Conservation (phyloP, 768 basidiomycete genomes). For the Lentinus tigrinus region DNA sequence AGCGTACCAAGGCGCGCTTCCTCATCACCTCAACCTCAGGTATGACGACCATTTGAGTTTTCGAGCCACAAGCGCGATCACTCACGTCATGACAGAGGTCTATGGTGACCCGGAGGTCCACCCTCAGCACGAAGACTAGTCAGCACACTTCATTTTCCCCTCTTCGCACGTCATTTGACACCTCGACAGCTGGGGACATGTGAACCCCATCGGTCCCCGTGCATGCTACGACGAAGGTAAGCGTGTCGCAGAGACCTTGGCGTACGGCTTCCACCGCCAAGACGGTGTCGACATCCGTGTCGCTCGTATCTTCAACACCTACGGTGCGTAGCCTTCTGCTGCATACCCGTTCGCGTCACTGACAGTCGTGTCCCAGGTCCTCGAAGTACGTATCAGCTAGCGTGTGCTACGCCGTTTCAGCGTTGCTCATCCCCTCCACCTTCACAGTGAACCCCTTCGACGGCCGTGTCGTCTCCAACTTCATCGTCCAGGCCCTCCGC, state of each 20-base stretch:
- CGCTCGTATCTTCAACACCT: conserved; percentile 98
- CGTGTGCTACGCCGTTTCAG: conserved; percentile 8
- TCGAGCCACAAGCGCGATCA: neutral
- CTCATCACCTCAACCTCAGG: conserved; percentile 94
- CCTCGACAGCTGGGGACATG: conserved; percentile 86
- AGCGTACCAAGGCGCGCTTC: conserved; percentile 96
- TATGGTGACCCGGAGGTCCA: conserved; percentile 99
- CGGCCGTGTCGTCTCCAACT: conserved; percentile 98
- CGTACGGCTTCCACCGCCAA: conserved; percentile 93
- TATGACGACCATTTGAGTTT: conserved; percentile 33
- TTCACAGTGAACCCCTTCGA: conserved; percentile 88
- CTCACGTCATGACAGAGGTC: conserved; percentile 58
- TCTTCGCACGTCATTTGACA: conserved; percentile 14
- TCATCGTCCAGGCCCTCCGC: conserved; percentile 95
- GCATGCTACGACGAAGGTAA: conserved; percentile 99
- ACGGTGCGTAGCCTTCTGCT: conserved; percentile 45
- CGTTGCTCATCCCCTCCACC: conserved; percentile 23
- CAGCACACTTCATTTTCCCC: conserved; percentile 30
- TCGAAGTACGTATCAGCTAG: conserved; percentile 54
- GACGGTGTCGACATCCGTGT: conserved; percentile 96
- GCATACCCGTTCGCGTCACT: neutral
- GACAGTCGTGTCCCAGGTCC: conserved; percentile 39
- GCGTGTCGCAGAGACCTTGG: conserved; percentile 96
- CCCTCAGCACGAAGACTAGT: conserved; percentile 96
- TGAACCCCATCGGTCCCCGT: conserved; percentile 96